phyloP scores from a whole-genome alignment of 371 early-diverging fungal species.

The Mucor velutinosus region DNA sequence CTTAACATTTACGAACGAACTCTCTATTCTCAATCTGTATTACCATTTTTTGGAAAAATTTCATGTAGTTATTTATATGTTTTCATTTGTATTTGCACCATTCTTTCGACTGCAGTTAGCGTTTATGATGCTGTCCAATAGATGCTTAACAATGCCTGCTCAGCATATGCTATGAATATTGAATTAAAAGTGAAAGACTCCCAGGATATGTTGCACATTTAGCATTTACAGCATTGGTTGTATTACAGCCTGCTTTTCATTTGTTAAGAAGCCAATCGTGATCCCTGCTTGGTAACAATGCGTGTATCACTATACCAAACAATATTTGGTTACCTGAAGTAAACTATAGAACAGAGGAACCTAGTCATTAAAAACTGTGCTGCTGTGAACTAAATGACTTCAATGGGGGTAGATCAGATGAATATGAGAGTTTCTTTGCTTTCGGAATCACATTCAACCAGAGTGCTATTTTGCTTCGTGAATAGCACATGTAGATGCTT shows the following conservation, averaged over 20 bases:
- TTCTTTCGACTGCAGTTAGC: background rate
- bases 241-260: background rate
- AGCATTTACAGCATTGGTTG: background rate
- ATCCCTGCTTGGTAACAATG: background rate
- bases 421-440: background rate
- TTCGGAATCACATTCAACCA: background rate
- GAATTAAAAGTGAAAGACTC: too few relatives aligned
- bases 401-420: background rate
- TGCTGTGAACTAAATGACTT: background rate
- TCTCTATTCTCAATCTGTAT: background rate
- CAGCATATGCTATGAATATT: too few relatives aligned
- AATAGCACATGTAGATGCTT: background rate
- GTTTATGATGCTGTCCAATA: background rate
- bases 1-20: background rate
- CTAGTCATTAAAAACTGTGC: background rate
- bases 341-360: background rate
- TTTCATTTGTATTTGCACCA: too few relatives aligned
- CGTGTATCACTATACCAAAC: background rate
- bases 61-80: too few relatives aligned
- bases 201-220: background rate
- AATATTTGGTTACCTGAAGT: background rate
- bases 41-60: background rate
- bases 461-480: background rate
- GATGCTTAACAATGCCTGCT: background rate
- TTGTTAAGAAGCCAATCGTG: background rate